Conservation (phyloP, 192 early-diverging fungal genomes). For the Gamsiella multidivaricata region DNA sequence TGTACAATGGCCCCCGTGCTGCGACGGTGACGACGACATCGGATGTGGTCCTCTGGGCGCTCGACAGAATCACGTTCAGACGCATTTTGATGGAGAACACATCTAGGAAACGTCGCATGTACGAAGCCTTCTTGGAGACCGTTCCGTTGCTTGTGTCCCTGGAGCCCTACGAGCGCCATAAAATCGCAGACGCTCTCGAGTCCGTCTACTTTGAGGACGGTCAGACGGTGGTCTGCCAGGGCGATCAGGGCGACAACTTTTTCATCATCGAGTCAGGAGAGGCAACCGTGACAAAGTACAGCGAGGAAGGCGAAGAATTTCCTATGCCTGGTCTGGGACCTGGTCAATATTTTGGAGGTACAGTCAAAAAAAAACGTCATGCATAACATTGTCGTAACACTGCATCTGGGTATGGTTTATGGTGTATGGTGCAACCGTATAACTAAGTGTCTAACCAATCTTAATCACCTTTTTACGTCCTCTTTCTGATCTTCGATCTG, state of each 20-base stretch:
- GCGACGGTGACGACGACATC: conserved; percentile 93
- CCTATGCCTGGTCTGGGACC: conserved; percentile 75
- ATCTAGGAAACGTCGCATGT: conserved; percentile 93
- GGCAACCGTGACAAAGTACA: conserved; percentile 82
- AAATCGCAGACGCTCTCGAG: conserved; percentile 98
- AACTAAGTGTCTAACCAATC: neutral
- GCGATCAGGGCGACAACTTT: conserved; percentile 94
- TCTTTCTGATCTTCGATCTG: conserved; percentile 2
- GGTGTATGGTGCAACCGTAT: too few relatives aligned
- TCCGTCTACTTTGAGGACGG: conserved; percentile 87
- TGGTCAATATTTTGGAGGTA: conserved; percentile 98
- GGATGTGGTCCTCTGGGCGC: conserved; percentile 92
- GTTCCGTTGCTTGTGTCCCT: conserved; percentile 90
- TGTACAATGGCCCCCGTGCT: conserved; percentile 99
- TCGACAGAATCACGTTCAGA: conserved; percentile 97
- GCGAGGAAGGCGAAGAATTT: conserved; percentile 82
- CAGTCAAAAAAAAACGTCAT: conserved; percentile 1
- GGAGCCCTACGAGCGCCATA: conserved; percentile 97
- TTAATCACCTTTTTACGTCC: neutral
- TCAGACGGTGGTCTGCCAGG: conserved; percentile 88
- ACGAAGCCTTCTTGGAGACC: conserved; percentile 96
- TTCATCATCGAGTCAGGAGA: conserved; percentile 97
- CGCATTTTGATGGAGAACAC: conserved; percentile 98
- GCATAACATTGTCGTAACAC: neutral
- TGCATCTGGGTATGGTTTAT: too few relatives aligned